Percentiles rank a stretch among this genome's conserved stretches.
These are phyloP conservation scores for Pythium rishiriense DNA, from an alignment of 352 stramenopile species.

Conservation along the genomic window DNA sequence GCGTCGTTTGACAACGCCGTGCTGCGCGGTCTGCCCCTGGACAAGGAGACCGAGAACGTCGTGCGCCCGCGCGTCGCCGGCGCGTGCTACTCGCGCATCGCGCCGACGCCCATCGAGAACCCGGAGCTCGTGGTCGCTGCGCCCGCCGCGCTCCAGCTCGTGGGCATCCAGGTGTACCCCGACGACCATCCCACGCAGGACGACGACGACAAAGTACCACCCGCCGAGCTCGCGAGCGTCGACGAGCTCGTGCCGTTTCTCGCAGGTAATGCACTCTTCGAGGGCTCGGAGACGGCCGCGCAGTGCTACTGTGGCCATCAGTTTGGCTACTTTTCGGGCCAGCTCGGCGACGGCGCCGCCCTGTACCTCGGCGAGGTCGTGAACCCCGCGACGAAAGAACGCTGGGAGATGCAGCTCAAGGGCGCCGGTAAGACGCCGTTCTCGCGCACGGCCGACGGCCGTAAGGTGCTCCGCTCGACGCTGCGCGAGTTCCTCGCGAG, in stretches of 20 bases:
- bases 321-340: slow-evolving; percentile 91
- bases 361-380: slow-evolving; percentile 89
- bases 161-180: slow-evolving; percentile 48
- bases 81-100: slow-evolving; percentile 66
- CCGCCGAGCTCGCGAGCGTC: slow-evolving; percentile 31
- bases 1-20: slow-evolving; percentile 61
- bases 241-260: slow-evolving; percentile 58
- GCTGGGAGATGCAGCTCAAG: slow-evolving; percentile 97
- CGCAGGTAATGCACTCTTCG: slow-evolving; percentile 72
- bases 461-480: slow-evolving; percentile 92
- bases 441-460: slow-evolving; percentile 92
- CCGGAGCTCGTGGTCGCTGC: slow-evolving; percentile 64
- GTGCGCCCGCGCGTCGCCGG: slow-evolving; percentile 49
- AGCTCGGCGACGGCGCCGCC: slow-evolving; percentile 90
- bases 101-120: slow-evolving; percentile 55
- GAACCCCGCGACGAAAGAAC: slow-evolving; percentile 22
- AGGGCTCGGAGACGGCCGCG: slow-evolving; percentile 71
- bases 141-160: slow-evolving; percentile 51
- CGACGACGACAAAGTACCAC: slow-evolving; percentile 33
- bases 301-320: slow-evolving; percentile 93
- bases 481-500: slow-evolving; percentile 97
- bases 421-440: slow-evolving; percentile 95
- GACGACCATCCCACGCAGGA: slow-evolving; percentile 9
- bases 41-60: slow-evolving; percentile 48
- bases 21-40: slow-evolving; percentile 62